These are phyloP conservation scores for Coniochaeta sp. DNA, from an alignment of 2,329 filamentous ascomycete species.

Conservation along the genomic window DNA sequence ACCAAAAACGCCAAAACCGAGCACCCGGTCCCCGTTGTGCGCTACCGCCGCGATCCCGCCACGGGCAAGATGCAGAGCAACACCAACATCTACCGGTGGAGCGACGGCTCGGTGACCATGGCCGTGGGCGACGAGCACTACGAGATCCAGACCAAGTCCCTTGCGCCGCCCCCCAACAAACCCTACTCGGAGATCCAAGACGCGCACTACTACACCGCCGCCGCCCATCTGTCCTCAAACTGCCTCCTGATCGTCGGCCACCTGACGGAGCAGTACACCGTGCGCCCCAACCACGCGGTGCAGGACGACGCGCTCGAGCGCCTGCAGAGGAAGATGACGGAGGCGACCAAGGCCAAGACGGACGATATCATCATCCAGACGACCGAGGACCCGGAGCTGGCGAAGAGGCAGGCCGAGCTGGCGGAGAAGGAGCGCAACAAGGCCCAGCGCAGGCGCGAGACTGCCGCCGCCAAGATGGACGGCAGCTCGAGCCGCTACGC, in stretches of 20 bases:
- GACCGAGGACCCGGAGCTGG: constrained; percentile 66
- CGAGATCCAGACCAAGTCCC: constrained; percentile 62
- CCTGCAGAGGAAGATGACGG: constrained; percentile 60
- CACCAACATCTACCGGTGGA: constrained; percentile 68
- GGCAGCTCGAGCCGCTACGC: constrained; percentile 45
- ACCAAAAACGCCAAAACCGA: constrained; percentile 44
- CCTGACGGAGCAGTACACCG: constrained; percentile 63
- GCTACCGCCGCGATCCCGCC: constrained; percentile 61
- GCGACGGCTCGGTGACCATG: constrained; percentile 68
- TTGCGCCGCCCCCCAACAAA: constrained; percentile 54
- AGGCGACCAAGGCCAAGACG: constrained; percentile 47
- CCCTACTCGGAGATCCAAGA: constrained; percentile 62
- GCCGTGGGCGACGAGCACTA: constrained; percentile 71
- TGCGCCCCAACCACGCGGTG: constrained; percentile 58
- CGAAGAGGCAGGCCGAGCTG: constrained; percentile 64
- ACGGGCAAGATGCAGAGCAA: constrained; percentile 66
- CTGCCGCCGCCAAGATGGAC: constrained; percentile 56
- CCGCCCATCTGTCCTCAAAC: constrained; percentile 60
- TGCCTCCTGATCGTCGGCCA: constrained; percentile 68
- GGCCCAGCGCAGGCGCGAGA: constrained; percentile 58
- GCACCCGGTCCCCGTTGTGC: constrained; percentile 56
- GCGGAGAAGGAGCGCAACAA: constrained; percentile 68
- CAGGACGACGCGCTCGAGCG: constrained; percentile 65
- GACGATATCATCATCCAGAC: constrained; percentile 63
- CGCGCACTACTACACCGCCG: constrained; percentile 68